Base-by-base conservation (phyloP, 345 rosid genomes). In the Citrus sp. region DNA sequence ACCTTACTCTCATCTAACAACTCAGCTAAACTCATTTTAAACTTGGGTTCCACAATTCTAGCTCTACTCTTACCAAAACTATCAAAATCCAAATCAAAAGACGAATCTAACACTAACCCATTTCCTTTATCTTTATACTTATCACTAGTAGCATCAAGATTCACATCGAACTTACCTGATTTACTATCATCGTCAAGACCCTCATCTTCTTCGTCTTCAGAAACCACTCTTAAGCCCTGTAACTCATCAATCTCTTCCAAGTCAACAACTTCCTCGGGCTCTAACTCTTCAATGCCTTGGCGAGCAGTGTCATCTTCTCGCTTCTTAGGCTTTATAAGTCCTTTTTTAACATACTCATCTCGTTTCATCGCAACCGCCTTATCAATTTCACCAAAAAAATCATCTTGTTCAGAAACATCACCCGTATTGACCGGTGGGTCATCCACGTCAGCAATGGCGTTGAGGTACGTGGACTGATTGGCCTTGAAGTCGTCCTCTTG, bases 1-100 rank as follows among this genome's bases (percentile, higher is more conserved):
- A 95, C 94, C 85, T 87, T 93, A 73, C 97, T 91, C 86, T 93
- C 96, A 70, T 95, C 98, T 77, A 93, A 80, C 76, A 95, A 90
- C 94, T 95, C 99, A 42, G 94, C 98, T 81, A 95, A 88, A 70
- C 89, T 91, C 88, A 93, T 84, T 75, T 80, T 90, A 77, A 91
- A 92, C 79, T 89, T 89, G 22, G 99, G 98, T 56, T 95, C 98
- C 25, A 90, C 89, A 14, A 93, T 88, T 75, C 87, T 87, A 9
- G 74, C 76, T 79, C 86, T 93, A 22, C 82, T 78, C 80, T 75
- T 91, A 32, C 91, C 92, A 61, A 76, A 89, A 83, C 82, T 86
- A 84, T 93, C 99, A 16, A 91, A 87, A 87, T 95, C 94, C 75
- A 92, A 83, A 79, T 93, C 98, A 35, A 92, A 92, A 16, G 88